phyloP scores from a whole-genome alignment of 2,329 filamentous ascomycete species.

The Alternaria sp. region DNA sequence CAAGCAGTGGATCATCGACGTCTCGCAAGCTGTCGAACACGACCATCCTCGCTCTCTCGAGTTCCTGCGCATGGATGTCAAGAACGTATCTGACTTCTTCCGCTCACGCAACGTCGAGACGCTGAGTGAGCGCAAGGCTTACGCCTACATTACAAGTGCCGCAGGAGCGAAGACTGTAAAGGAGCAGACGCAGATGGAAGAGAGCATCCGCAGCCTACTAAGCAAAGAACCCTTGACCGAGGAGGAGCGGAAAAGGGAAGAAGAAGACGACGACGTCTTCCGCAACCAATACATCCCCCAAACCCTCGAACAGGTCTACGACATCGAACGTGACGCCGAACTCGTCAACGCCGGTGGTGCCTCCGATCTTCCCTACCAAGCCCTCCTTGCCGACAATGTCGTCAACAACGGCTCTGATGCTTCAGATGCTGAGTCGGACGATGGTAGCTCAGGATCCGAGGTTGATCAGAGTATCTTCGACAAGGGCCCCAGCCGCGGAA shows the following conservation, averaged over 20 bases:
- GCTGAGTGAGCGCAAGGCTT: conserved; percentile 78
- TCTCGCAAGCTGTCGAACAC: conserved; percentile 95
- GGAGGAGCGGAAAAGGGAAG: conserved; percentile 62
- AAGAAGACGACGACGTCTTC: conserved; percentile 91
- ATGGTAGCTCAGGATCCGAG: conserved; percentile 29
- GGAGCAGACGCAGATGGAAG: conserved; percentile 66
- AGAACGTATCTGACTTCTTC: conserved; percentile 96
- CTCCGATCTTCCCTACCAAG: conserved; percentile 81
- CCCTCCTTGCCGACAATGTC: conserved; percentile 76
- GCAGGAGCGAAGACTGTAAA: conserved; percentile 60
- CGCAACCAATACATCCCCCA: conserved; percentile 96
- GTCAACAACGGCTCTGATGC: conserved; percentile 55
- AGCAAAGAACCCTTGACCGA: conserved; percentile 57
- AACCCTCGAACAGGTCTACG: conserved; percentile 93
- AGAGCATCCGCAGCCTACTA: conserved; percentile 71
- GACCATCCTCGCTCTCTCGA: conserved; percentile 92
- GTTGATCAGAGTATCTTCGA: conserved; percentile 44
- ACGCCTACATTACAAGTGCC: conserved; percentile 76
- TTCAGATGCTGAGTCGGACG: conserved; percentile 23
- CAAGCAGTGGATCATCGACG: conserved; percentile 91
- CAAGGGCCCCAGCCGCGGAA: conserved; percentile 42
- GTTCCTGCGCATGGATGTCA: conserved; percentile 97
- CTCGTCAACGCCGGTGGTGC: conserved; percentile 76
- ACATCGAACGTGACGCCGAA: conserved; percentile 88
- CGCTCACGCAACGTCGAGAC: conserved; percentile 81